phyloP scores from a whole-genome alignment of 2,329 filamentous ascomycete genomes.

The Pseudogymnoascus sp. region DNA sequence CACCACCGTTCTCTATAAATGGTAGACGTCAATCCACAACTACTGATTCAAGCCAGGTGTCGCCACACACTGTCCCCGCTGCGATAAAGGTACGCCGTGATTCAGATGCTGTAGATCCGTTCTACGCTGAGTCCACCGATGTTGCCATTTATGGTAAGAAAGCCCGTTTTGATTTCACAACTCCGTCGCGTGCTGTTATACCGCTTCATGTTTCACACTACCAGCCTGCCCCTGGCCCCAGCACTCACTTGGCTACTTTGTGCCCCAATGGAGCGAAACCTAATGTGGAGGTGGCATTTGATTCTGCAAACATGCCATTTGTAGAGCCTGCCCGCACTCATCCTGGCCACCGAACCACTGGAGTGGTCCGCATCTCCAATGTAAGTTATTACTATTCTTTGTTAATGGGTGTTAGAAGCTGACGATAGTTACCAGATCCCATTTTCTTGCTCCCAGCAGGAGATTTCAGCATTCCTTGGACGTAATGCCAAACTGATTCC shows the following conservation, averaged over 20 bases:
- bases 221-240: neutral
- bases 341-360: conserved; percentile 21
- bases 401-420: conserved; percentile 9
- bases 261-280: conserved; percentile 15
- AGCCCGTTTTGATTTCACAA: neutral
- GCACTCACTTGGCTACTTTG: neutral
- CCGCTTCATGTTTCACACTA: neutral
- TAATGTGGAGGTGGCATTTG: conserved; percentile 23
- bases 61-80: neutral
- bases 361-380: conserved; percentile 32
- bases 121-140: neutral
- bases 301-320: conserved; percentile 28
- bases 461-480: conserved; percentile 53
- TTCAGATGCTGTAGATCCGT: neutral
- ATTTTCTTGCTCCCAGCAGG: conserved; percentile 44
- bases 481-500: conserved; percentile 49
- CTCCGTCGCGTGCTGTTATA: neutral
- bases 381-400: conserved; percentile 23
- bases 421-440: conserved; percentile 42
- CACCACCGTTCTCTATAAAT: neutral
- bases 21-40: neutral
- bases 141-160: neutral
- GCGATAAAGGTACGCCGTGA: neutral
- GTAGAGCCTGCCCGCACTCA: conserved; percentile 28
- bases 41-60: neutral